Conservation (phyloP, 2,329 filamentous ascomycete genomes). For the Ophiostoma novo-ulmi region DNA sequence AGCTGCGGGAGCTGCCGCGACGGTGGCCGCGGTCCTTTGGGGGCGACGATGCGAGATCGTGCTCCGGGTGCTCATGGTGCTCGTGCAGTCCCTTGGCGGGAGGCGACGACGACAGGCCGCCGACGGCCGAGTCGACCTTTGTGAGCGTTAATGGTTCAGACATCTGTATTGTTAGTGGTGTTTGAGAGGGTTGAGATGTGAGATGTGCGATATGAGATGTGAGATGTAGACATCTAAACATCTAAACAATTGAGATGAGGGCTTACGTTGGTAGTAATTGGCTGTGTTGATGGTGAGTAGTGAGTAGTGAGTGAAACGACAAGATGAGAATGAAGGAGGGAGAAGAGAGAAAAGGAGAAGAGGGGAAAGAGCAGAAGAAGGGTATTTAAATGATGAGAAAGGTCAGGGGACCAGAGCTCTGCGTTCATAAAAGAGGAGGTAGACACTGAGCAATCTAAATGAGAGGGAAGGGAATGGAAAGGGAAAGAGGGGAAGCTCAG, state of each 20-base stretch:
- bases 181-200: no score
- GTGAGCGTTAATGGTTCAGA: constrained; percentile 54
- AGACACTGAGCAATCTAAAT: not conserved
- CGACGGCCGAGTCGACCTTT: constrained; percentile 88
- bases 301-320: not conserved
- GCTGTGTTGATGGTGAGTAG: not conserved
- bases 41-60: constrained; percentile 66
- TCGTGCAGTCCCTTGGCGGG: constrained; percentile 38
- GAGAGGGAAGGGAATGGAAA: not conserved
- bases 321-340: constrained; percentile 11
- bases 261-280: no score
- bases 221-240: no score
- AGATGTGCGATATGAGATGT: no score
- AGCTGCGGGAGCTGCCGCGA: constrained; percentile 58
- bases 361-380: constrained; percentile 10
- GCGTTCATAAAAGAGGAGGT: constrained; percentile 10
- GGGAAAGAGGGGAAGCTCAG: constrained; percentile 22
- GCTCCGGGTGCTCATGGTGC: not conserved
- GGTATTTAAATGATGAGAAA: not conserved
- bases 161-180: constrained; percentile 29
- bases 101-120: constrained; percentile 66
- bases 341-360: not conserved
- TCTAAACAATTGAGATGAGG: no score
- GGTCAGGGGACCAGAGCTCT: constrained; percentile 6
- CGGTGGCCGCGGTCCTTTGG: constrained; percentile 56